A percentile compares a stretch with the other conserved stretches of the same genome.
Conservation (phyloP, 2,329 filamentous ascomycete species). For the Alternaria incomplexa region DNA sequence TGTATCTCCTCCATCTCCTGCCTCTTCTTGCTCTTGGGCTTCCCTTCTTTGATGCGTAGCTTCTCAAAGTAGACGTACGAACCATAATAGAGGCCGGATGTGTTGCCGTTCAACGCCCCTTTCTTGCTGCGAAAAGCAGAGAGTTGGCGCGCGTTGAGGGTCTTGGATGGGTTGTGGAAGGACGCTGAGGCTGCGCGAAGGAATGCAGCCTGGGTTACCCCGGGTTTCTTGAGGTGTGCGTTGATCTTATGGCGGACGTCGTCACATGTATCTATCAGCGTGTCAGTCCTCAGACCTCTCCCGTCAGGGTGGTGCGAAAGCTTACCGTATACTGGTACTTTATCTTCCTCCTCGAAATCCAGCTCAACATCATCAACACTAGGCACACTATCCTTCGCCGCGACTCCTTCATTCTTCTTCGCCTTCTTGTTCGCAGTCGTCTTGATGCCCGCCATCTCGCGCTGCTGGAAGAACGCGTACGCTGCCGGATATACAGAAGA, state of each 20-base stretch:
- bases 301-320: neutral
- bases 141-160: conserved; percentile 55
- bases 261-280: conserved; percentile 58
- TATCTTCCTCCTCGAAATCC: conserved; percentile 54
- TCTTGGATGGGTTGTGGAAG: conserved; percentile 43
- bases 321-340: conserved; percentile 57
- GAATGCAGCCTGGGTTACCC: conserved; percentile 61
- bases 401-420: conserved; percentile 18
- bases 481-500: conserved; percentile 38
- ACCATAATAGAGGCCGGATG: conserved; percentile 59
- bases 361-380: conserved; percentile 52
- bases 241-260: conserved; percentile 64
- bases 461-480: conserved; percentile 56
- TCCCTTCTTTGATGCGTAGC: conserved; percentile 58
- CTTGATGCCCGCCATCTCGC: conserved; percentile 57
- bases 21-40: conserved; percentile 59
- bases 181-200: conserved; percentile 56
- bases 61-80: conserved; percentile 68
- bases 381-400: conserved; percentile 16
- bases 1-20: conserved; percentile 57
- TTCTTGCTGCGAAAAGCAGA: conserved; percentile 59
- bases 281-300: neutral
- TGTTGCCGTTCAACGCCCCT: conserved; percentile 57
- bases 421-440: conserved; percentile 14
- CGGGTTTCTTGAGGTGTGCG: conserved; percentile 55